phyloP scores from a whole-genome alignment of 192 early-diverging fungal genomes.

The Mortierella antarctica region DNA sequence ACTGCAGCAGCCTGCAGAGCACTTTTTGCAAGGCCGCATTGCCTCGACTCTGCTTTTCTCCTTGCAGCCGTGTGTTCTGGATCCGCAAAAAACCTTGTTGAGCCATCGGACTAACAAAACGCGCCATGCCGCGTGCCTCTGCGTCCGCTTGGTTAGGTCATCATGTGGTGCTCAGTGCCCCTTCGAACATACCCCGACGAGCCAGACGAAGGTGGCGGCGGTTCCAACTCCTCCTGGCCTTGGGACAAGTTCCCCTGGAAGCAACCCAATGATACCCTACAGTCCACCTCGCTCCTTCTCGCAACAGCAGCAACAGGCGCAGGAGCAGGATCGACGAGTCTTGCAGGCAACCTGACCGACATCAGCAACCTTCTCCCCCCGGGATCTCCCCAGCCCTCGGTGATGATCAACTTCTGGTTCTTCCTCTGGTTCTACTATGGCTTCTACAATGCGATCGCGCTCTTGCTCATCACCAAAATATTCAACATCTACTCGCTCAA shows the following conservation, averaged over 20 bases:
- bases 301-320: neutral
- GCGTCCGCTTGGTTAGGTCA: constrained; percentile 19
- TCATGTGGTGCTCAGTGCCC: constrained; percentile 51
- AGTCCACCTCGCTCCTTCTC: neutral
- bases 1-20: too few relatives aligned
- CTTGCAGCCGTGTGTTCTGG: neutral
- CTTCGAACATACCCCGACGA: constrained; percentile 40
- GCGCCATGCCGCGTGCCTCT: neutral
- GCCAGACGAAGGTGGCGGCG: constrained; percentile 17
- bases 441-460: constrained; percentile 76
- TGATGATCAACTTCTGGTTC: constrained; percentile 81
- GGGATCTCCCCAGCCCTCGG: constrained; percentile 26
- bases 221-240: constrained; percentile 29
- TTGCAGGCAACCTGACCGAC: constrained; percentile 2
- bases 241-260: constrained; percentile 40
- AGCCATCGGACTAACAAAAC: too few relatives aligned
- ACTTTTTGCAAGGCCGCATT: neutral
- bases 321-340: neutral
- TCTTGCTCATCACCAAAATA: constrained; percentile 79
- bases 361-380: constrained; percentile 19
- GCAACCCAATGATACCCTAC: neutral
- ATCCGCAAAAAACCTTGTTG: neutral
- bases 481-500: constrained; percentile 83
- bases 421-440: constrained; percentile 84
- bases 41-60: neutral